These are phyloP conservation scores for Phylloboletellus chloephorus DNA, from an alignment of 1,284 basidiomycete genomes.

Conservation along the genomic window DNA sequence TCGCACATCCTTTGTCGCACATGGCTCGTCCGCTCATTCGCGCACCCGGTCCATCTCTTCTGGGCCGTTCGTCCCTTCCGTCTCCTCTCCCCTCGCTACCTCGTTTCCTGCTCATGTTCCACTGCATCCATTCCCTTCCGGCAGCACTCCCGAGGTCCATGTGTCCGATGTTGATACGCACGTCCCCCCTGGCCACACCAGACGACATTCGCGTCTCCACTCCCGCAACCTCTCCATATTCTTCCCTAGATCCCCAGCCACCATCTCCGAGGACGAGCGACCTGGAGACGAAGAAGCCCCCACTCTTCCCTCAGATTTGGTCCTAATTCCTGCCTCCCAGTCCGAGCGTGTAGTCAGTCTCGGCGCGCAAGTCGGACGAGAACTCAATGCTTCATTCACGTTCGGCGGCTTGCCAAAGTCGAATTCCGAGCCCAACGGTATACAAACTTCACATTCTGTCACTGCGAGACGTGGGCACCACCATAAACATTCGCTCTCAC, in stretches of 20 bases:
- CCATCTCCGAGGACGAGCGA: constrained; percentile 66
- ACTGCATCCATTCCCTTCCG: constrained; percentile 27
- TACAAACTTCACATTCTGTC: constrained; percentile 9
- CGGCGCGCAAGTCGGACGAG: constrained; percentile 7
- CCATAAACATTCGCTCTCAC: constrained; percentile 90
- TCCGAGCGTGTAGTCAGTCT: constrained; percentile 17
- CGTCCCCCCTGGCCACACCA: constrained; percentile 32
- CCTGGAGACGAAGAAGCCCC: constrained; percentile 41
- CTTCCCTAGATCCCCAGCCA: constrained; percentile 68
- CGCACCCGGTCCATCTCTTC: constrained; percentile 52
- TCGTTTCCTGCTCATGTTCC: constrained; percentile 23
- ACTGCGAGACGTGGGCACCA: constrained; percentile 68
- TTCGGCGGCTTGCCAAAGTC: constrained; percentile 31
- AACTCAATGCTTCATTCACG: constrained; percentile 25
- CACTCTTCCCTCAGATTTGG: constrained; percentile 27
- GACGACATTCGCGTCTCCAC: constrained; percentile 73
- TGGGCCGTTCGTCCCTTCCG: constrained; percentile 47
- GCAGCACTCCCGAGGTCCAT: constrained; percentile 21
- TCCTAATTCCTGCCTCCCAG: constrained; percentile 25
- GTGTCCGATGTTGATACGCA: constrained; percentile 12
- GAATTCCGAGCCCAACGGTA: constrained; percentile 19
- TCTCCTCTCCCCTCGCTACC: constrained; percentile 32
- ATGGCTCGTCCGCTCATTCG: constrained; percentile 35
- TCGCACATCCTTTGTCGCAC: constrained; percentile 44
- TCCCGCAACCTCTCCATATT: constrained; percentile 87